Percentiles rank a stretch among this genome's conserved stretches.
phyloP scores from a whole-genome alignment of 257 asterid species.

The Cordia subcordata region DNA sequence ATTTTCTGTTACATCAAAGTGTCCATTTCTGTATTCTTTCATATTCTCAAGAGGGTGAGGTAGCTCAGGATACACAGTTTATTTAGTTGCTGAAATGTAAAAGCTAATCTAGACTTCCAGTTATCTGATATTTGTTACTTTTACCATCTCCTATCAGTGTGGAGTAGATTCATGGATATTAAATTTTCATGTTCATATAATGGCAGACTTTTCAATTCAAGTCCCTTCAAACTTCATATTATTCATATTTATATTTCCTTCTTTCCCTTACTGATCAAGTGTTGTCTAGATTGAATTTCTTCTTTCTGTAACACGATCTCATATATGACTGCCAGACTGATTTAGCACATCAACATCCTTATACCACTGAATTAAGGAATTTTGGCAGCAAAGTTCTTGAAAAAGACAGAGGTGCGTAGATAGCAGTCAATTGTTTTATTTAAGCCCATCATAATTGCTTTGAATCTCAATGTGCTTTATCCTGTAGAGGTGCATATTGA shows the following conservation, averaged over 20 bases:
- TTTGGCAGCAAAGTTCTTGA: constrained; percentile 47
- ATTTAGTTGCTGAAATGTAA: background rate
- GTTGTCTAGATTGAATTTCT: background rate
- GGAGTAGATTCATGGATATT: too few relatives aligned
- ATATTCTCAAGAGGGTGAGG: background rate
- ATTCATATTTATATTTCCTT: constrained; percentile 1
- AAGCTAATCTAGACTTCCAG: background rate
- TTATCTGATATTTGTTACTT: background rate
- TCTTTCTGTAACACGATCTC: background rate
- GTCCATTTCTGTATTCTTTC: background rate
- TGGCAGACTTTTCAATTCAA: too few relatives aligned
- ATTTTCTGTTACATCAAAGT: background rate
- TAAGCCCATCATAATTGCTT: background rate
- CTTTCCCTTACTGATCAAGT: background rate
- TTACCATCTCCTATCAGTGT: background rate
- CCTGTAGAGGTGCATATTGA: constrained; percentile 41
- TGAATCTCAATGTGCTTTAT: constrained; percentile 1
- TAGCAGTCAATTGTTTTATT: constrained; percentile 1
- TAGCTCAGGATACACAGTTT: background rate
- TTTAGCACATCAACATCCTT: constrained; percentile 58
- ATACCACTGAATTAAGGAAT: constrained; percentile 52
- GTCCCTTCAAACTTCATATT: too few relatives aligned
- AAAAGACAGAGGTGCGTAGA: constrained; percentile 33
- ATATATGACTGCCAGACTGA: constrained; percentile 45
- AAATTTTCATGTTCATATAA: too few relatives aligned